A percentile compares a stretch with the other conserved stretches of the same genome.
phyloP scores from a whole-genome alignment of 2,329 filamentous ascomycete species.

The Cladophialophora exuberans region DNA sequence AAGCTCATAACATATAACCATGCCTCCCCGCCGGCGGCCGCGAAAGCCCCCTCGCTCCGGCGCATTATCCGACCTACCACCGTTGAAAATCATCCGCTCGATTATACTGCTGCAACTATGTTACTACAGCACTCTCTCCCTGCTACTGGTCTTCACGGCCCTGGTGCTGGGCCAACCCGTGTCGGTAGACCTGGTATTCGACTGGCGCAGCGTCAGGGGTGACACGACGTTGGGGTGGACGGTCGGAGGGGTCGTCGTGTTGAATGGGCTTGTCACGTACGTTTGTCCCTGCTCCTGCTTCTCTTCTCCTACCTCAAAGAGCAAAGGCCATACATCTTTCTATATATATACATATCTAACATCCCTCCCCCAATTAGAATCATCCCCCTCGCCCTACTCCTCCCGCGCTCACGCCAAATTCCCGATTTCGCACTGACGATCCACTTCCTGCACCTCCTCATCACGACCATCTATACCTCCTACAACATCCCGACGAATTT shows the following conservation, averaged over 20 bases:
- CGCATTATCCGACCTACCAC: constrained; percentile 68
- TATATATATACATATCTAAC: not conserved
- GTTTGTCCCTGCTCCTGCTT: constrained; percentile 32
- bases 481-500: constrained; percentile 73
- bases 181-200: constrained; percentile 61
- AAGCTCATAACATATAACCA: constrained; percentile 36
- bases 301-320: too few species aligned
- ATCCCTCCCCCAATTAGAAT: constrained; percentile 57
- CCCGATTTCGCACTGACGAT: constrained; percentile 92
- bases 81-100: constrained; percentile 68
- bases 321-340: not conserved
- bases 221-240: constrained; percentile 74
- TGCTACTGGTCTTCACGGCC: constrained; percentile 69
- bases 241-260: constrained; percentile 67
- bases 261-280: constrained; percentile 67
- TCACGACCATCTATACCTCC: constrained; percentile 78
- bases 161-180: constrained; percentile 66
- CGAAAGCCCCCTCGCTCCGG: constrained; percentile 67
- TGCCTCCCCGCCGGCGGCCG: constrained; percentile 59
- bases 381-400: constrained; percentile 78
- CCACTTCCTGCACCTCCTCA: constrained; percentile 77
- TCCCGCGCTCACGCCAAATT: constrained; percentile 89
- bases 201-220: constrained; percentile 66
- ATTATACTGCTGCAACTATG: constrained; percentile 66
- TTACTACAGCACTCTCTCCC: constrained; percentile 65